Evolutionary conservation across 2,329 filamentous ascomycete genomes (phyloP).

Genomic region (Trichoderma atrobrunneum): DNA sequence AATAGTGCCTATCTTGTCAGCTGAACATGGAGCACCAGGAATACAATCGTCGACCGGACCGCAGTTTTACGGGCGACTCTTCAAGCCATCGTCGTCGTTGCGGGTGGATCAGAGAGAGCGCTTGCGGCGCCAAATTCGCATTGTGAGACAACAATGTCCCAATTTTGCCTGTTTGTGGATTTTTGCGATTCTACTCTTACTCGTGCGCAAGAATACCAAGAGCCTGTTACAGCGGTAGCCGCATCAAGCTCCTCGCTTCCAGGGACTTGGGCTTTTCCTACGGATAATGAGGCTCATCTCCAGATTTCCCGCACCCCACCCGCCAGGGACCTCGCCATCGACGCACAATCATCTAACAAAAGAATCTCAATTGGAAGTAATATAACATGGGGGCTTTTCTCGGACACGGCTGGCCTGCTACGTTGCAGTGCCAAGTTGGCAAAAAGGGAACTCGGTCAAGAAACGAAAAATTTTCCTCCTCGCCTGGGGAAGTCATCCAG

Average conservation of each 20-base stretch:
- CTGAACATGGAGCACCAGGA: neutral
- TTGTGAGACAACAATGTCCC: neutral
- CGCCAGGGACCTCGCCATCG: neutral
- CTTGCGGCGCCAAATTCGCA: conserved; percentile 12
- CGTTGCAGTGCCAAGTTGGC: neutral
- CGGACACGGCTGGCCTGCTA: neutral
- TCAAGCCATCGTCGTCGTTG: neutral
- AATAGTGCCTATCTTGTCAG: neutral
- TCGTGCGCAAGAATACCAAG: neutral
- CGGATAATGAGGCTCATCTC: conserved; percentile 7
- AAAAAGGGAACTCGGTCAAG: neutral
- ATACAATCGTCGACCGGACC: neutral
- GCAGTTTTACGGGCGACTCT: neutral
- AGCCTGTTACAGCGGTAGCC: neutral
- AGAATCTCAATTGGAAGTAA: neutral
- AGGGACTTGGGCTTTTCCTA: neutral
- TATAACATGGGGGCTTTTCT: neutral
- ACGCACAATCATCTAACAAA: neutral
- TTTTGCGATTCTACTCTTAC: neutral
- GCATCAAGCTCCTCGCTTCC: neutral
- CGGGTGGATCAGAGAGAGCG: neutral
- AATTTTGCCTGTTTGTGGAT: neutral
- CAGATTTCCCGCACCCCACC: conserved; percentile 9
- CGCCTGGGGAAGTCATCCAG: neutral
- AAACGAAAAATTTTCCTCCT: neutral